phyloP scores from a whole-genome alignment of 768 basidiomycete species.

The Sarcodon sp. region DNA sequence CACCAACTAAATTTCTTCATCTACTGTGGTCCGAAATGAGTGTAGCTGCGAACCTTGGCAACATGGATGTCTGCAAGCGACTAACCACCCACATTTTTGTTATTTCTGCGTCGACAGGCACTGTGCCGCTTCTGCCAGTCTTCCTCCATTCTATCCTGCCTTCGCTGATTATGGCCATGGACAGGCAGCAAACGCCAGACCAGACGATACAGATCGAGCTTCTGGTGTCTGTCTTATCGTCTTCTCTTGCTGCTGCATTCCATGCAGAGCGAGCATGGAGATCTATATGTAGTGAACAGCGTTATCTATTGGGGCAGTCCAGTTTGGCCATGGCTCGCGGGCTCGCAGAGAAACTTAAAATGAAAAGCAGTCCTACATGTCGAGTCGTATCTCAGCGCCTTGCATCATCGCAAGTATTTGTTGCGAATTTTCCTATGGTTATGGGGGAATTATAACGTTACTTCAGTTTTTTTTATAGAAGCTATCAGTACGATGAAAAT shows the following conservation, averaged over 20 bases:
- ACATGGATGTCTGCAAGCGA: conserved; percentile 49
- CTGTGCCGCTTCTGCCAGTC: conserved; percentile 47
- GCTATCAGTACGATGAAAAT: too few species aligned
- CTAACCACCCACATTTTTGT: conserved; percentile 59
- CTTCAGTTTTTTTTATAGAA: too few species aligned
- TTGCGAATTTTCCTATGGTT: conserved; percentile 66
- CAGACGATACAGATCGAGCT: conserved; percentile 48
- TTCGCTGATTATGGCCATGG: conserved; percentile 39
- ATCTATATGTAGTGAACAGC: conserved; percentile 35
- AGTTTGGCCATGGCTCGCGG: conserved; percentile 52
- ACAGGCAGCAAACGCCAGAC: conserved; percentile 31
- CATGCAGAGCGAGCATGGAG: conserved; percentile 62
- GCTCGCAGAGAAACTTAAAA: conserved; percentile 49
- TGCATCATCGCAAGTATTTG: conserved; percentile 48
- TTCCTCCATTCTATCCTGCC: conserved; percentile 64
- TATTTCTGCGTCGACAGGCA: conserved; percentile 34
- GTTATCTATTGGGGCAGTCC: conserved; percentile 43
- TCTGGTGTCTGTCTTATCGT: conserved; percentile 50
- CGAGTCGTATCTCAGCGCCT: conserved; percentile 44
- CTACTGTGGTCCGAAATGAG: conserved; percentile 59
- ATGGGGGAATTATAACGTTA: conserved; percentile 17
- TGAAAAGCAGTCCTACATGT: conserved; percentile 35
- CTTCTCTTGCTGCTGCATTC: conserved; percentile 50
- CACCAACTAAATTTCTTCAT: conserved; percentile 50
- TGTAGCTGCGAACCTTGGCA: conserved; percentile 38